These are phyloP conservation scores for Tremella yokohamensis DNA, from an alignment of 768 basidiomycete species.

Conservation along the genomic window DNA sequence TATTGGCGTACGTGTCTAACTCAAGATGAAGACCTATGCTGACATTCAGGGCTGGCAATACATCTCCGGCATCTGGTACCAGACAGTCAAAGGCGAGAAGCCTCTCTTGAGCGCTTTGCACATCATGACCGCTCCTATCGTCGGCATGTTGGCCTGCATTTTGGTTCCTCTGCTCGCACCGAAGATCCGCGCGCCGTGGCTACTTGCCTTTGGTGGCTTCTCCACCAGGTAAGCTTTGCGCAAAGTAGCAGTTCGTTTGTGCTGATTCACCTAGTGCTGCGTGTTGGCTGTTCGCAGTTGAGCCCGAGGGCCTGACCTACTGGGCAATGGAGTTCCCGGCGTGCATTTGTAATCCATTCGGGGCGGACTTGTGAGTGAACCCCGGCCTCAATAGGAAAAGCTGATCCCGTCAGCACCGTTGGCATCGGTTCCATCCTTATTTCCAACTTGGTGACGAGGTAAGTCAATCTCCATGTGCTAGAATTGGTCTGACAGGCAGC, in stretches of 20 bases:
- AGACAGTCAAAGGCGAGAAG: slow-evolving; percentile 21
- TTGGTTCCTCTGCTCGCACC: slow-evolving; percentile 4
- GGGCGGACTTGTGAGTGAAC: slow-evolving; percentile 18
- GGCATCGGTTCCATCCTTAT: slow-evolving; percentile 22
- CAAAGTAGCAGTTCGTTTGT: neutral
- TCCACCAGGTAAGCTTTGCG: neutral
- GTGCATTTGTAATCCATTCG: slow-evolving; percentile 25
- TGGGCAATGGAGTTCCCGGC: slow-evolving; percentile 35
- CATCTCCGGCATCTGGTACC: slow-evolving; percentile 23
- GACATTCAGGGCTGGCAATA: slow-evolving; percentile 6
- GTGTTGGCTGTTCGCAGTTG: slow-evolving; percentile 29
- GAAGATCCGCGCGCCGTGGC: slow-evolving; percentile 7
- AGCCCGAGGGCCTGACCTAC: slow-evolving; percentile 26
- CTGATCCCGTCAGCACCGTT: slow-evolving; percentile 3
- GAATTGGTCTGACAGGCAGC: neutral
- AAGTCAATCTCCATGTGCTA: slow-evolving; percentile 5
- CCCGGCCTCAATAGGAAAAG: no score
- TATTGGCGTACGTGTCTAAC: neutral
- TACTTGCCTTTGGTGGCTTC: slow-evolving; percentile 4
- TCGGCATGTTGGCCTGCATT: neutral
- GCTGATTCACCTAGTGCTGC: neutral
- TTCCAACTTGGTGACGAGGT: slow-evolving; percentile 30
- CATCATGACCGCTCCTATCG: slow-evolving; percentile 6
- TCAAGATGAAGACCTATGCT: neutral
- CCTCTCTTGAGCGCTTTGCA: slow-evolving; percentile 20